phyloP scores from a whole-genome alignment of 805 yeast species.

The Ogataea chonburiensis region DNA sequence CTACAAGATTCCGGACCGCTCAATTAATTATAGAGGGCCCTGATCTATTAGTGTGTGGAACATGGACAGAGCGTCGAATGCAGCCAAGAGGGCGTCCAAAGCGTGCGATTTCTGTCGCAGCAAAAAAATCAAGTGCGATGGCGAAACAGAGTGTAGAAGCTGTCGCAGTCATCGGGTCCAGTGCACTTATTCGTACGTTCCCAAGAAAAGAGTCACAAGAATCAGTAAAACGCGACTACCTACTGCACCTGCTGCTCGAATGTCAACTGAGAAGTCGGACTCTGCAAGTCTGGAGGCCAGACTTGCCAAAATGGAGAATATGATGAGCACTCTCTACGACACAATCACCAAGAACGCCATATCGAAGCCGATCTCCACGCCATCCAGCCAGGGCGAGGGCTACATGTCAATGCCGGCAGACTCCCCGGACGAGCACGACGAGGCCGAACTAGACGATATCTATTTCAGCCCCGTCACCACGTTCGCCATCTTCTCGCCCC shows the following conservation, averaged over 20 bases:
- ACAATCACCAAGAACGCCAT: not conserved
- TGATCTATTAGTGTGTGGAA: no score
- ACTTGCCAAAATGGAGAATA: conserved; percentile 1
- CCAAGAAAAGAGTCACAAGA: conserved; percentile 26
- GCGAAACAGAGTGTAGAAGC: conserved; percentile 41
- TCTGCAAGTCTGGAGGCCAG: not conserved
- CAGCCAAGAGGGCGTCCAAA: conserved; percentile 34
- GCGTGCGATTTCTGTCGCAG: conserved; percentile 52
- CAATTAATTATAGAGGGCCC: no score
- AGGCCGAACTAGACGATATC: conserved; percentile 19
- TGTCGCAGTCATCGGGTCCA: conserved; percentile 36
- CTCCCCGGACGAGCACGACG: conserved; percentile 3
- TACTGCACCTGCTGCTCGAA: not conserved
- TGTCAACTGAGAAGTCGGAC: not conserved
- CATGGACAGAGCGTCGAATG: no score
- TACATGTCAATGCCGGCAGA: not conserved
- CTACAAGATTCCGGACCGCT: no score
- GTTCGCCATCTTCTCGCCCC: conserved; percentile 40
- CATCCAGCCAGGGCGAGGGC: not conserved
- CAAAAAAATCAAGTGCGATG: conserved; percentile 53
- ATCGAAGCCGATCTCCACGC: not conserved
- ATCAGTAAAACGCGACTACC: not conserved
- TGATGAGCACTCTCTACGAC: conserved; percentile 4
- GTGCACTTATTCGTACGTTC: conserved; percentile 39
- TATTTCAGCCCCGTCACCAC: conserved; percentile 32